Evolutionary conservation across 1,284 basidiomycete genomes (phyloP), one percentile per base, ranked within the genome.

Genomic region (Butyriboletus appendiculatus): DNA sequence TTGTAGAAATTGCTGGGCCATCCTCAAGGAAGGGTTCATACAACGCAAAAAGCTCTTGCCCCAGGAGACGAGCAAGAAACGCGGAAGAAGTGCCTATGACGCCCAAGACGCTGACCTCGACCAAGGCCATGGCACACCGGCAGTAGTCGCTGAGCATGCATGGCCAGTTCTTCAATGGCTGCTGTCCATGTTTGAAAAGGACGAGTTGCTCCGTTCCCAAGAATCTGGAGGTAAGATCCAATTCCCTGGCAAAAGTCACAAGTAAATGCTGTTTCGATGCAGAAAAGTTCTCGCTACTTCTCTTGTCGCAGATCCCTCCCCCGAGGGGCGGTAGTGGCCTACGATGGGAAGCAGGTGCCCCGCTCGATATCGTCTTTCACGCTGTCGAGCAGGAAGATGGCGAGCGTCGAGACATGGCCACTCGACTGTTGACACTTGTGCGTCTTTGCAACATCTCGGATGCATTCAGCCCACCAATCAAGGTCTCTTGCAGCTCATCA

Each of bases 141-240:
- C 67, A 35, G 63, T 77, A 30, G 76, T 90, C 28, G 81, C 80
- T 28, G 75, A 79, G 49, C 71, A 82, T 58, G 81, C 86, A 11
- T 90, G 88, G 88, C 76, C 78, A 30, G 65, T 85, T 20, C 73
- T 90, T 20, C 78, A 82, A 24, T 89, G 85, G 83, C 61, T 90
- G 3, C 45, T 90, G n/a, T 62, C 68, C 22, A 56, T 88, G 16
- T 86, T 88, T 57, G 86, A 90, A 64, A 79, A 76, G 59, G 86
- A 90, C 58, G 81, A 87, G 62, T 45, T 42, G 14, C 56, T 71
- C 45, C 62, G 64, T n/a, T 68, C 70, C 53, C 59, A 64, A 61
- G 67, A 45, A 40, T 62, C 61, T 24, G 41, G 47, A 52, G 69
- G 68, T 71, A 56, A 26, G 64, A 14, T 35, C 32, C 28, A 37